Base-by-base conservation (phyloP, 1,284 basidiomycete species). In the Meripilus lineatus region DNA sequence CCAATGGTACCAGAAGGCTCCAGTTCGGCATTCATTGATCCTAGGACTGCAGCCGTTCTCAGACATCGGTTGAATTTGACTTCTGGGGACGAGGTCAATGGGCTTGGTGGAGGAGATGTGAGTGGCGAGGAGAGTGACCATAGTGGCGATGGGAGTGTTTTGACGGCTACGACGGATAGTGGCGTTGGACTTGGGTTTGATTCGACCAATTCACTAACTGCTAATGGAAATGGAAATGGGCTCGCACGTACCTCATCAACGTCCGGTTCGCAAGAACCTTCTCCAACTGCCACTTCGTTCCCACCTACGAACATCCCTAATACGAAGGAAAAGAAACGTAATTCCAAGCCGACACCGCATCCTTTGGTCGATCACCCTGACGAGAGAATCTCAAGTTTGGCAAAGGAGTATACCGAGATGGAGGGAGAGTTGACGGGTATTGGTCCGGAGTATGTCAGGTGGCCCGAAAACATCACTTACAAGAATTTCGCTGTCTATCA, bases 401-500 rank as follows among this genome's bases (percentile, higher is more conserved):
- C 93, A 6, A 72, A 72, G 42, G 84, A 90, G 42, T 85, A 91
- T 48, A 77, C 83, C 14, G 86, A 89, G 44, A 71, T 93, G 41
- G 77, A 89, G 53, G 75, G 75, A 20, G 91, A 94, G 56, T 71
- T 98, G 14, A 78, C 79, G 18, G 85, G 83, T 45, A 70, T 75
- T 21, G 90, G 92, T 2, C 74, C 78, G 0, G 62, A 70, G 35
- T 67, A 69, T 39, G 74, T 92, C 33, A 76, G 75, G 21, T 99
- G 90, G 82, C 95, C 95, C 0, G 69, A 83, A 39, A 98, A 95
- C 60, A 77, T 98, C 51, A 86, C 84, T 0, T 78, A 82, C 57
- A 78, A 74, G 58, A 89, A 94, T 65, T 99, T 96, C 60, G 77
- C 80, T 37, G 80, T 89, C 44, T 99, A 95, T 64, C 81, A 92